Evolutionary conservation across 495 filamentous ascomycete species (phyloP).

Genomic region (Articulospora tetracladia): DNA sequence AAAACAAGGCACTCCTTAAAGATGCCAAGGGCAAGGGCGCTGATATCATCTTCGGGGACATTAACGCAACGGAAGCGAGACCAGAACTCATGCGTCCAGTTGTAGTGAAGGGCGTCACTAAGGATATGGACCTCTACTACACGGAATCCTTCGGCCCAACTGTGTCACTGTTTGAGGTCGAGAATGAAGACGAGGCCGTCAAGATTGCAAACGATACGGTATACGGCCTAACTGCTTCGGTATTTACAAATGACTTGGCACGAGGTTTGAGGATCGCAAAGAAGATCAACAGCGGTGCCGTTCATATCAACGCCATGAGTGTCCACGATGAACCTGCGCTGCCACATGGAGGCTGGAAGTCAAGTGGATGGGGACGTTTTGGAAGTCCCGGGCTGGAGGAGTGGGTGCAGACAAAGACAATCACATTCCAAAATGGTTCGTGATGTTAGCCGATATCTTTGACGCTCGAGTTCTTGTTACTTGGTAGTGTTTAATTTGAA

Average conservation of each 20-base stretch:
- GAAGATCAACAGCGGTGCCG: slow-evolving; percentile 71
- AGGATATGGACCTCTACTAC: slow-evolving; percentile 75
- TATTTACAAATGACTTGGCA: slow-evolving; percentile 79
- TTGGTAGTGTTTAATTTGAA: no score
- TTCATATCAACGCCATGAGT: slow-evolving; percentile 82
- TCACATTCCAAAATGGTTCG: slow-evolving; percentile 42
- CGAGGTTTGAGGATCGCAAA: slow-evolving; percentile 68
- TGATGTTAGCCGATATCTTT: no score
- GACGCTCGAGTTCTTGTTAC: no score
- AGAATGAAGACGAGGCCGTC: slow-evolving; percentile 65
- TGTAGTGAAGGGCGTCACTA: slow-evolving; percentile 60
- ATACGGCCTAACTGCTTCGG: slow-evolving; percentile 74
- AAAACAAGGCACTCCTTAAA: slow-evolving; percentile 60
- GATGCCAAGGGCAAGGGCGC: slow-evolving; percentile 69
- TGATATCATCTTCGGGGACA: slow-evolving; percentile 38
- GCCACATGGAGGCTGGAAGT: slow-evolving; percentile 82
- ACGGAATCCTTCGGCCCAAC: slow-evolving; percentile 79
- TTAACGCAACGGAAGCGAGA: slow-evolving; percentile 19
- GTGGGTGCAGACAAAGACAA: slow-evolving; percentile 77
- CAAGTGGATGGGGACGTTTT: slow-evolving; percentile 74
- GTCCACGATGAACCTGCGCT: slow-evolving; percentile 74
- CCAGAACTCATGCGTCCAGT: slow-evolving; percentile 52
- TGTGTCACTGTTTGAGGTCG: slow-evolving; percentile 52
- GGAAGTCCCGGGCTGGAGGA: slow-evolving; percentile 51
- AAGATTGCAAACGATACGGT: slow-evolving; percentile 74